A percentile compares a stretch with the other conserved stretches of the same genome.
Conservation (phyloP, 2,329 filamentous ascomycete genomes). For the Aspergillus nomiae region DNA sequence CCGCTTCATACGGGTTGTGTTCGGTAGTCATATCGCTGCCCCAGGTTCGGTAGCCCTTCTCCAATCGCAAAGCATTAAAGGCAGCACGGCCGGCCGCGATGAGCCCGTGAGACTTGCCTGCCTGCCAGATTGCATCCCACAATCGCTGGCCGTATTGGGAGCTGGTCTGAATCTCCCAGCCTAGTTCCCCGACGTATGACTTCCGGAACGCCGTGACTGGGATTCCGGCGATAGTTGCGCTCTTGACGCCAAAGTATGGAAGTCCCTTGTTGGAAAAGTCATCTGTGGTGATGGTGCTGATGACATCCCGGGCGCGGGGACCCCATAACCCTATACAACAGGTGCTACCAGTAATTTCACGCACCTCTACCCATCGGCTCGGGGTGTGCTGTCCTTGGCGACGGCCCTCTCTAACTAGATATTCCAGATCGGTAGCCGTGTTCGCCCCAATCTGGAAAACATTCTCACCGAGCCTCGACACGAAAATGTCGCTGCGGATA, state of each 20-base stretch:
- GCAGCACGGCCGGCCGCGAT: conserved; percentile 61
- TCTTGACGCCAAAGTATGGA: conserved; percentile 55
- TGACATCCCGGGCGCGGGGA: conserved; percentile 56
- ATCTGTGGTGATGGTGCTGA: conserved; percentile 40
- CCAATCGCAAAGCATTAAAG: conserved; percentile 60
- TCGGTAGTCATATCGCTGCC: conserved; percentile 63
- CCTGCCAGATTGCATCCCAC: conserved; percentile 61
- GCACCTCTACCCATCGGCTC: conserved; percentile 52
- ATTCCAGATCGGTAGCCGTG: conserved; percentile 56
- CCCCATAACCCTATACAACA: conserved; percentile 67
- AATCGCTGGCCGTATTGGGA: conserved; percentile 60
- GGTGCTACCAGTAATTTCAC: conserved; percentile 62
- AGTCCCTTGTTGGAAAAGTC: conserved; percentile 41
- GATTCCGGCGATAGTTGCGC: conserved; percentile 54
- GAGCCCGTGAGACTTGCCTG: conserved; percentile 57
- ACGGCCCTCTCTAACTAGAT: conserved; percentile 57
- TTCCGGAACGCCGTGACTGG: conserved; percentile 59
- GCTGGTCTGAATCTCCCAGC: conserved; percentile 65
- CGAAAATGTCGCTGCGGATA: conserved; percentile 60
- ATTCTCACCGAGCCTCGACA: conserved; percentile 54
- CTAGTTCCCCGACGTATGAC: conserved; percentile 63
- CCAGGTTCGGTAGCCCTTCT: conserved; percentile 61
- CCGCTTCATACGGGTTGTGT: conserved; percentile 63
- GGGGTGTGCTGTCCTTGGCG: conserved; percentile 47
- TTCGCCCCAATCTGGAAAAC: conserved; percentile 58